These are phyloP conservation scores for Rhizoclosmatium hyalinum DNA, from an alignment of 371 early-diverging fungal genomes.

Conservation along the genomic window DNA sequence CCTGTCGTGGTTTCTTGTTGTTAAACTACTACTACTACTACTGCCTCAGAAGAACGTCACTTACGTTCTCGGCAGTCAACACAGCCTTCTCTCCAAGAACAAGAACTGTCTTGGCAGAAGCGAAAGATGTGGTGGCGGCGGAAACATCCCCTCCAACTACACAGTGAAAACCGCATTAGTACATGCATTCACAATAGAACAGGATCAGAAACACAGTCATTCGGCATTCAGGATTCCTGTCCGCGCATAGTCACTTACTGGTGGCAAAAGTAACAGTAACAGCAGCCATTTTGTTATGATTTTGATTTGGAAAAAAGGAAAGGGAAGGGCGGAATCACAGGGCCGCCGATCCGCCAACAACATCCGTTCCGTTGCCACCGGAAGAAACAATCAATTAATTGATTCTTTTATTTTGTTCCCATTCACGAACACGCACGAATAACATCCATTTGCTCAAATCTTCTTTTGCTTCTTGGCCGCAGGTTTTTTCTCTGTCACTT, in stretches of 20 bases:
- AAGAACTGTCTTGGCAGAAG: constrained; percentile 7
- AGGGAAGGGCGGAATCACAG: too few relatives aligned
- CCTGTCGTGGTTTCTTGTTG: background rate
- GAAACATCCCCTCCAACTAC: background rate
- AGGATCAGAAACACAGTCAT: background rate
- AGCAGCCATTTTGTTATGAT: background rate
- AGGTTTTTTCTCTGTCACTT: background rate
- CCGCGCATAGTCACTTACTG: background rate
- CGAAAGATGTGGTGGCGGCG: background rate
- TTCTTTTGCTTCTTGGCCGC: background rate
- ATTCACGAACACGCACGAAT: background rate
- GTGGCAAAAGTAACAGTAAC: background rate
- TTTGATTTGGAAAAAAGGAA: background rate
- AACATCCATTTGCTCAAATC: background rate
- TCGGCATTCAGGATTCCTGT: too few relatives aligned
- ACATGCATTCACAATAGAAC: background rate
- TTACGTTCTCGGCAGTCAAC: constrained; percentile 6
- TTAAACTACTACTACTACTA: background rate
- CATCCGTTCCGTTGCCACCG: background rate
- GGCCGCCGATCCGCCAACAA: too few relatives aligned
- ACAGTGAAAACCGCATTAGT: background rate
- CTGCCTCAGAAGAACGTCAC: background rate
- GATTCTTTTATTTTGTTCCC: background rate
- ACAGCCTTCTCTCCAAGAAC: constrained; percentile 12
- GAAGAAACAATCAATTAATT: background rate